Evolutionary conservation across 2,329 filamentous ascomycete genomes (phyloP).

Genomic region (Scleromitrula shiraiana): DNA sequence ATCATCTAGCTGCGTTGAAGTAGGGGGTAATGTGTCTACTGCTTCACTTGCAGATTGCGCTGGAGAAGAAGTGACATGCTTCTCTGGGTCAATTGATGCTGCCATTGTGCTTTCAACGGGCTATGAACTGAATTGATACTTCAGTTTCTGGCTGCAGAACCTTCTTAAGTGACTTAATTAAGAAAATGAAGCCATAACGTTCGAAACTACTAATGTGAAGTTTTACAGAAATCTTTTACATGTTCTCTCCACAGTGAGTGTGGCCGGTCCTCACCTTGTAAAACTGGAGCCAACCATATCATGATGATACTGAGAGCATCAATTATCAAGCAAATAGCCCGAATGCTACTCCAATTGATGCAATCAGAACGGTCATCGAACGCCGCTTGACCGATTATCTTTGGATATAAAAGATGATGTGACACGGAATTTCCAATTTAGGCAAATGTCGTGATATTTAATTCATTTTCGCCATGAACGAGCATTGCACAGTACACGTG

Average conservation of each 20-base stretch:
- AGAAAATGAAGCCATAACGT: no score
- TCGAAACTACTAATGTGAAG: no score
- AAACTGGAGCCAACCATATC: constrained; percentile 1
- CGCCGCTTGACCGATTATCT: not conserved
- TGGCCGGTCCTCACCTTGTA: not conserved
- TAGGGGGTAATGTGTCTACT: constrained; percentile 10
- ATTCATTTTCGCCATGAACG: not conserved
- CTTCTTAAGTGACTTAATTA: no score
- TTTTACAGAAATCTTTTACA: no score
- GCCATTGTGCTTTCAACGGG: not conserved
- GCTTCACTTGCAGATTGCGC: not conserved
- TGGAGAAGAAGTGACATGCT: constrained; percentile 8
- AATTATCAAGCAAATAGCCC: not conserved
- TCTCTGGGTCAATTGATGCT: constrained; percentile 15
- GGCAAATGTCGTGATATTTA: constrained; percentile 19
- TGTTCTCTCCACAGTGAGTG: not conserved
- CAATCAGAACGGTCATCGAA: not conserved
- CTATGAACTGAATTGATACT: not conserved
- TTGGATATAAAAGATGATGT: constrained; percentile 7
- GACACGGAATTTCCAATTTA: constrained; percentile 13
- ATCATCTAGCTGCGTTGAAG: constrained; percentile 28
- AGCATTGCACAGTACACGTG: not conserved
- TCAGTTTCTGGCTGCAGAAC: not conserved
- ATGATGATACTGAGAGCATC: not conserved
- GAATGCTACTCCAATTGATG: not conserved